These are phyloP conservation scores for Teunomyces barrocoloradensis DNA, from an alignment of 805 yeast species.

Conservation along the genomic window DNA sequence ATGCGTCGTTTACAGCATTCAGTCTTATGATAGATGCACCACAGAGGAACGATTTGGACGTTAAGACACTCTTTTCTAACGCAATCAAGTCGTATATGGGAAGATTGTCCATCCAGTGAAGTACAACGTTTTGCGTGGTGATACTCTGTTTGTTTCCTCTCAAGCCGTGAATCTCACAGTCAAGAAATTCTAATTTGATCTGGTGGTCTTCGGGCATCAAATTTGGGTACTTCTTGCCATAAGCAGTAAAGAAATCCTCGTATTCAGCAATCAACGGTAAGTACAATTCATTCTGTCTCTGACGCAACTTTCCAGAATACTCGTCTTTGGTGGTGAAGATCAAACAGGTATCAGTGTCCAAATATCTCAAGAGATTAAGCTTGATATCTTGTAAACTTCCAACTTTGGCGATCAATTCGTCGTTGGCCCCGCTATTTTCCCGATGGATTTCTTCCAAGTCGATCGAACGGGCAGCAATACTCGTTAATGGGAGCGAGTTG, in stretches of 20 bases:
- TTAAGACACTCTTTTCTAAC: conserved; percentile 82
- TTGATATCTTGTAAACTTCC: conserved; percentile 61
- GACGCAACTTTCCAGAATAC: conserved; percentile 77
- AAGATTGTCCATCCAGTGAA: conserved; percentile 59
- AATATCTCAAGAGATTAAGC: conserved; percentile 65
- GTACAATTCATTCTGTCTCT: conserved; percentile 75
- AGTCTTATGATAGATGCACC: conserved; percentile 69
- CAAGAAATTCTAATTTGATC: conserved; percentile 57
- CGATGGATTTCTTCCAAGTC: conserved; percentile 53
- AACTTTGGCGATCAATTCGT: conserved; percentile 55
- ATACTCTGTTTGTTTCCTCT: conserved; percentile 73
- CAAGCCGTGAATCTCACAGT: conserved; percentile 78
- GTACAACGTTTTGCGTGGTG: conserved; percentile 59
- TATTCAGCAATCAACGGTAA: conserved; percentile 69
- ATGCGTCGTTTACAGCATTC: conserved; percentile 21
- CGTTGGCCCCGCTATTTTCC: conserved; percentile 33
- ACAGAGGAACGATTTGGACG: conserved; percentile 81
- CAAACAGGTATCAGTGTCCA: conserved; percentile 92
- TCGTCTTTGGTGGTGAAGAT: conserved; percentile 80
- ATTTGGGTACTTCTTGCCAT: conserved; percentile 26
- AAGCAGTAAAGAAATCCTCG: conserved; percentile 54
- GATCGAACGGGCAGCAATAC: conserved; percentile 80
- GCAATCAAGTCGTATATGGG: conserved; percentile 80
- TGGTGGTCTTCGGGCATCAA: conserved; percentile 20
- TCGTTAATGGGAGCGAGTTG: conserved; percentile 81